Evolutionary conservation across 805 yeast genomes (phyloP).

Genomic region (Yarrowia sp.): DNA sequence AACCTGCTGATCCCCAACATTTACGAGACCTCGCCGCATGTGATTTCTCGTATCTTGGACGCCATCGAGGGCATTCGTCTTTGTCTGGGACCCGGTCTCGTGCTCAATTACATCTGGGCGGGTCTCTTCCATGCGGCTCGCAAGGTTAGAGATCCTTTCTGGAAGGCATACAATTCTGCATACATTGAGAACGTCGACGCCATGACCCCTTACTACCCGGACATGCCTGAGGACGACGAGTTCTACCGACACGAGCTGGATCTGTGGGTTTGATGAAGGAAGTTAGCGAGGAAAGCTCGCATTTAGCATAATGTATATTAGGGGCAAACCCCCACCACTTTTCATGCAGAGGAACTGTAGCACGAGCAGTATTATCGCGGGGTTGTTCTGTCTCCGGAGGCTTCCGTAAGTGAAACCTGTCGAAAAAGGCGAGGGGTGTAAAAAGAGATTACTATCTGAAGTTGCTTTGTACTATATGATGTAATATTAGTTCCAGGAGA

Average conservation of each 20-base stretch:
- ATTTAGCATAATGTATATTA: conserved; percentile 15
- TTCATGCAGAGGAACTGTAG: too few relatives aligned
- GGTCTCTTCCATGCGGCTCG: conserved; percentile 94
- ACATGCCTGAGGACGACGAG: conserved; percentile 32
- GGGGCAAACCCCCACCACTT: neutral
- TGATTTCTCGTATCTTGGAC: conserved; percentile 75
- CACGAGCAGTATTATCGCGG: too few relatives aligned
- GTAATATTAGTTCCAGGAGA: too few relatives aligned
- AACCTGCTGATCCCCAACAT: conserved; percentile 84
- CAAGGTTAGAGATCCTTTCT: conserved; percentile 77
- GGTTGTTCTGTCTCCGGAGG: too few relatives aligned
- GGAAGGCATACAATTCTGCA: conserved; percentile 77
- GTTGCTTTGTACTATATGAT: too few relatives aligned
- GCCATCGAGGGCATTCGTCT: conserved; percentile 70
- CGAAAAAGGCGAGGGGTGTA: too few relatives aligned
- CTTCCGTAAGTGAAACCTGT: too few relatives aligned
- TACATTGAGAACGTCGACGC: conserved; percentile 73
- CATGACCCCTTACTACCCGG: conserved; percentile 80
- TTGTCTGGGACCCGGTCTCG: conserved; percentile 72
- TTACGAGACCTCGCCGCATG: conserved; percentile 95
- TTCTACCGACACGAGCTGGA: conserved; percentile 54
- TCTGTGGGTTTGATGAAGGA: conserved; percentile 38
- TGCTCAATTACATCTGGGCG: conserved; percentile 74
- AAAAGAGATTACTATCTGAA: too few relatives aligned
- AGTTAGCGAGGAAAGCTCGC: neutral